Evolutionary conservation across 2,329 filamentous ascomycete genomes (phyloP).

Genomic region (Xylariaceae sp.): DNA sequence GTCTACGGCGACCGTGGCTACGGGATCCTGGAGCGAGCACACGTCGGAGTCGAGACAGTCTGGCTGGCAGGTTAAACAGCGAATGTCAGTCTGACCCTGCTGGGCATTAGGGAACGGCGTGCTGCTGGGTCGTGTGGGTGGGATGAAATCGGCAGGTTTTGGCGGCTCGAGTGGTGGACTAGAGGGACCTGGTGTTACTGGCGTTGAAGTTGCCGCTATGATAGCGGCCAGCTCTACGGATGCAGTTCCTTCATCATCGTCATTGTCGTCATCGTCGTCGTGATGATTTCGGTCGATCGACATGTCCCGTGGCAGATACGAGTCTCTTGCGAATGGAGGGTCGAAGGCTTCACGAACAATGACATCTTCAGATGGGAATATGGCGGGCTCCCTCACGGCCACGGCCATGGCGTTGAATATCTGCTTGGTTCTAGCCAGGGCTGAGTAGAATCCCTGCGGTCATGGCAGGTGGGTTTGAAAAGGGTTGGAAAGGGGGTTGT

Average conservation of each 20-base stretch:
- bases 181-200: slow-evolving; percentile 59
- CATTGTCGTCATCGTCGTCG: slow-evolving; percentile 32
- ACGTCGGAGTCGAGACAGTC: slow-evolving; percentile 39
- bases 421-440: slow-evolving; percentile 16
- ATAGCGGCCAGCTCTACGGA: slow-evolving; percentile 51
- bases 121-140: slow-evolving; percentile 62
- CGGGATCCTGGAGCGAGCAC: slow-evolving; percentile 36
- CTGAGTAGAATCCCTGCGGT: slow-evolving; percentile 20
- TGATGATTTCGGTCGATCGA: slow-evolving; percentile 29
- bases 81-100: slow-evolving; percentile 51
- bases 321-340: slow-evolving; percentile 35
- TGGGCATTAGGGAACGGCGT: slow-evolving; percentile 65
- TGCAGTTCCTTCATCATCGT: slow-evolving; percentile 48
- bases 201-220: slow-evolving; percentile 57
- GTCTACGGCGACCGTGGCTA: slow-evolving; percentile 33
- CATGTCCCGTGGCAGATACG: slow-evolving; percentile 37
- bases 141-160: slow-evolving; percentile 54
- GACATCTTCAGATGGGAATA: slow-evolving; percentile 35
- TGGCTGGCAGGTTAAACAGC: slow-evolving; percentile 48
- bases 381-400: slow-evolving; percentile 31
- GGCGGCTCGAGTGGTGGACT: slow-evolving; percentile 57
- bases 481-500: background rate
- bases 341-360: slow-evolving; percentile 34
- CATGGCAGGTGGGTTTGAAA: slow-evolving; percentile 30
- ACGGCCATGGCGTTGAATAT: slow-evolving; percentile 33